Evolutionary conservation across 148 eudicot genomes (phyloP).

Genomic region (Silene uniflora): DNA sequence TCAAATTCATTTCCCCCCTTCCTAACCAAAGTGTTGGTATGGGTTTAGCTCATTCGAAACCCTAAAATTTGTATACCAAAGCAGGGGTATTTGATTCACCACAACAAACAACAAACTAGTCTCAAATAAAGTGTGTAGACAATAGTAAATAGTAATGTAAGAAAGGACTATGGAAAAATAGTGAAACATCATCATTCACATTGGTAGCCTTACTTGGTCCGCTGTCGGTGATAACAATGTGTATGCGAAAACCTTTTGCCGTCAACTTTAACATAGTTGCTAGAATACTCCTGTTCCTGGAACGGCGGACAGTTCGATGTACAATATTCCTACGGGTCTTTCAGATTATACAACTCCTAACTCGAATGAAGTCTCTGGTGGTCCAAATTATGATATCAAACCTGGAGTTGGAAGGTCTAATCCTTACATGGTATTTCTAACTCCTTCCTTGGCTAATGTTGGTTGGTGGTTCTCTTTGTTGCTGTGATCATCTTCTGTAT

Average conservation of each 20-base stretch:
- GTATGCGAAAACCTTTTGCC: not conserved
- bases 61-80: too few relatives aligned
- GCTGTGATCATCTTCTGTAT: not conserved
- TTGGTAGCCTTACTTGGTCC: not conserved
- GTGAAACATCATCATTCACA: not conserved
- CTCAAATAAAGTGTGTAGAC: not conserved
- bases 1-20: too few relatives aligned
- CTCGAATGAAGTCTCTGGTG: conserved; percentile 36
- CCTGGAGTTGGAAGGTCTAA: conserved; percentile 72
- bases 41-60: too few relatives aligned
- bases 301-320: conserved; percentile 68
- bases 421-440: conserved; percentile 64
- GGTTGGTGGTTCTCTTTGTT: conserved; percentile 4
- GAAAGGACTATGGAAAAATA: not conserved
- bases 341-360: conserved; percentile 56
- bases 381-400: conserved; percentile 39
- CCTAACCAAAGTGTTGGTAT: too few relatives aligned
- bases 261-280: not conserved
- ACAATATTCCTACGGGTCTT: conserved; percentile 73
- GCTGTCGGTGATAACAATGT: not conserved
- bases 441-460: not conserved
- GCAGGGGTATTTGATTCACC: not conserved
- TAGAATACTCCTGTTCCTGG: conserved; percentile 68
- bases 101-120: not conserved
- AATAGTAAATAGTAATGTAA: not conserved